Percentiles rank a stretch among this genome's conserved stretches.
Evolutionary conservation across 2,329 filamentous ascomycete genomes (phyloP).

Genomic region (Drechslera avenae): DNA sequence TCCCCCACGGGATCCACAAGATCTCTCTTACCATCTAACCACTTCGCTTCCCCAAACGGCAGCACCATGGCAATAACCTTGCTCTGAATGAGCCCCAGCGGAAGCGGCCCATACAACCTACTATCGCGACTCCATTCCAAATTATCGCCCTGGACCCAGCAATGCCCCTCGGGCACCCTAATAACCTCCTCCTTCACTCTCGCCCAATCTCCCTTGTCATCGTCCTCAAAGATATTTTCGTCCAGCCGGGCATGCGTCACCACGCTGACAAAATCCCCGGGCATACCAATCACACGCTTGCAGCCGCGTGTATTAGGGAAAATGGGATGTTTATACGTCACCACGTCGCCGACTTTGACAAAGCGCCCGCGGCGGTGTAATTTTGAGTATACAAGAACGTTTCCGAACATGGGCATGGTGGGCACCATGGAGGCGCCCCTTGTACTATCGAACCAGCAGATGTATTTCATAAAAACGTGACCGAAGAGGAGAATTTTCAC

Average conservation of each 20-base stretch:
- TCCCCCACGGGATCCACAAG: slow-evolving; percentile 13
- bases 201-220: slow-evolving; percentile 34
- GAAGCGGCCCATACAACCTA: slow-evolving; percentile 82
- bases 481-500: slow-evolving; percentile 24
- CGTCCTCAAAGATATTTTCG: slow-evolving; percentile 29
- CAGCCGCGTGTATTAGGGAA: slow-evolving; percentile 63
- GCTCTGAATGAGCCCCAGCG: slow-evolving; percentile 80
- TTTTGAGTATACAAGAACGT: slow-evolving; percentile 32
- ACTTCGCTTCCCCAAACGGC: slow-evolving; percentile 32
- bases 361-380: slow-evolving; percentile 60
- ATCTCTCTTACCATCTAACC: slow-evolving; percentile 28
- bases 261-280: slow-evolving; percentile 71
- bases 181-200: slow-evolving; percentile 59
- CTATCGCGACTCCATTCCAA: slow-evolving; percentile 83
- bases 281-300: slow-evolving; percentile 71
- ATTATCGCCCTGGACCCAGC: slow-evolving; percentile 90
- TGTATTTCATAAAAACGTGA: slow-evolving; percentile 57
- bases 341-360: slow-evolving; percentile 78
- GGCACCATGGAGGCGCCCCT: slow-evolving; percentile 88
- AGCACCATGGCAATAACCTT: slow-evolving; percentile 67
- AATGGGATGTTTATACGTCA: slow-evolving; percentile 77
- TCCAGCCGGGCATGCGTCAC: slow-evolving; percentile 60
- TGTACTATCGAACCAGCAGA: slow-evolving; percentile 64
- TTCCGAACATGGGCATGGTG: slow-evolving; percentile 61
- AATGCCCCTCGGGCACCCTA: slow-evolving; percentile 87